Evolutionary conservation across 1,139 yeast species (phyloP).

Genomic region (Hemisphaericaspora subhashii): DNA sequence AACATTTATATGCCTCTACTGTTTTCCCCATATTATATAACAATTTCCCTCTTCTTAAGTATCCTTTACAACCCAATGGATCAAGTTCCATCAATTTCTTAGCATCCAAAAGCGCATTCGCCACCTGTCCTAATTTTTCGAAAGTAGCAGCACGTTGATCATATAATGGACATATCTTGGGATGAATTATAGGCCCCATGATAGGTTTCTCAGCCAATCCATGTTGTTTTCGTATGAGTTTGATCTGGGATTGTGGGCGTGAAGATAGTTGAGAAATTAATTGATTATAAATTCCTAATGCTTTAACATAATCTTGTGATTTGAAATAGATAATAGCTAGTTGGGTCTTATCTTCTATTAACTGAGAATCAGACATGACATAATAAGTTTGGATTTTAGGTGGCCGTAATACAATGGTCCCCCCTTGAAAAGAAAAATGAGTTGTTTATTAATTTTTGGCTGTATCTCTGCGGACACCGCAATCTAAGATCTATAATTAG

Average conservation of each 20-base stretch:
- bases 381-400: too few species aligned
- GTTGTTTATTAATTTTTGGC: too few species aligned
- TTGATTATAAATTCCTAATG: constrained; percentile 26
- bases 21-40: constrained; percentile 28
- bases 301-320: constrained; percentile 26
- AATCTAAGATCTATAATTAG: too few species aligned
- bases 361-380: constrained; percentile 8
- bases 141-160: constrained; percentile 61
- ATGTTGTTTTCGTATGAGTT: constrained; percentile 21
- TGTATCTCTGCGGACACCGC: too few species aligned
- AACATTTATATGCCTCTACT: constrained; percentile 42
- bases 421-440: too few species aligned
- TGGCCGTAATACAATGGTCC: too few species aligned
- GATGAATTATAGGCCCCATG: constrained; percentile 27
- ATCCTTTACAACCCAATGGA: constrained; percentile 61
- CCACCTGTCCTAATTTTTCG: constrained; percentile 46
- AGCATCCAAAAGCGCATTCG: constrained; percentile 48
- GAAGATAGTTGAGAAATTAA: constrained; percentile 19
- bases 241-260: constrained; percentile 17
- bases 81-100: constrained; percentile 42
- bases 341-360: constrained; percentile 27
- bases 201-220: constrained; percentile 25
- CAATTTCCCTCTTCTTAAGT: constrained; percentile 53
- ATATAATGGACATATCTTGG: constrained; percentile 25
- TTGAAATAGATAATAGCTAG: constrained; percentile 37